Percentiles rank a stretch among this genome's conserved stretches.
Evolutionary conservation across 148 eudicot genomes (phyloP).

Genomic region (Suaeda aralocaspica): DNA sequence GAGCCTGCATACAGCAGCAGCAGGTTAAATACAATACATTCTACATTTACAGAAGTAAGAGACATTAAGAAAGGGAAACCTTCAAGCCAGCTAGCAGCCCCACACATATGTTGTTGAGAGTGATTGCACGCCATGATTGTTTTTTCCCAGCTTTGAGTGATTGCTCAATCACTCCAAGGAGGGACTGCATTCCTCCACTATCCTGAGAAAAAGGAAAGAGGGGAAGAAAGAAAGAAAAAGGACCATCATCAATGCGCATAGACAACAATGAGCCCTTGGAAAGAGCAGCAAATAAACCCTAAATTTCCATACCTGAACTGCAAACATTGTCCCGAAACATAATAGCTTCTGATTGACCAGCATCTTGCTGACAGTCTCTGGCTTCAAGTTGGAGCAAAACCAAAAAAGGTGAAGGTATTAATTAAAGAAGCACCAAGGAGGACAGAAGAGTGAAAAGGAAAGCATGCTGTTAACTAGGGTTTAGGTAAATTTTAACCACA

Average conservation of each 20-base stretch:
- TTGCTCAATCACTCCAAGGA: slow-evolving; percentile 73
- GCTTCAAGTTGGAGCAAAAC: slow-evolving; percentile 45
- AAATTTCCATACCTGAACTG: slow-evolving; percentile 63
- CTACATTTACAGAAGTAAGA: slow-evolving; percentile 13
- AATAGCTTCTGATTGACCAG: slow-evolving; percentile 94
- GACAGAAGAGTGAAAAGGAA: neutral
- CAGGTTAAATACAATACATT: slow-evolving; percentile 9
- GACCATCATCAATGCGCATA: slow-evolving; percentile 17
- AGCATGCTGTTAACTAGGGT: too few relatives aligned
- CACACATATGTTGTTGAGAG: slow-evolving; percentile 81
- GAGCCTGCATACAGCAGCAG: slow-evolving; percentile 47
- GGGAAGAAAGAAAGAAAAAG: slow-evolving; percentile 4
- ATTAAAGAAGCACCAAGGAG: neutral
- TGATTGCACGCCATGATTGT: slow-evolving; percentile 71
- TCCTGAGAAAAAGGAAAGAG: slow-evolving; percentile 45
- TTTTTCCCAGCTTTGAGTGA: slow-evolving; percentile 78
- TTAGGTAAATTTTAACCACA: neutral
- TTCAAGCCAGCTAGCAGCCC: slow-evolving; percentile 91
- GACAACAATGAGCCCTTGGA: slow-evolving; percentile 1
- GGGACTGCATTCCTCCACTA: slow-evolving; percentile 74
- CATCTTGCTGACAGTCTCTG: slow-evolving; percentile 86
- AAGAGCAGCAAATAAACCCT: slow-evolving; percentile 3
- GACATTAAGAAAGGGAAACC: slow-evolving; percentile 37
- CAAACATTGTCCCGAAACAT: slow-evolving; percentile 84
- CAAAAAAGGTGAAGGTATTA: neutral